These are phyloP conservation scores for Halophytophthora batemanensis DNA, from an alignment of 352 stramenopile species.

Conservation along the genomic window DNA sequence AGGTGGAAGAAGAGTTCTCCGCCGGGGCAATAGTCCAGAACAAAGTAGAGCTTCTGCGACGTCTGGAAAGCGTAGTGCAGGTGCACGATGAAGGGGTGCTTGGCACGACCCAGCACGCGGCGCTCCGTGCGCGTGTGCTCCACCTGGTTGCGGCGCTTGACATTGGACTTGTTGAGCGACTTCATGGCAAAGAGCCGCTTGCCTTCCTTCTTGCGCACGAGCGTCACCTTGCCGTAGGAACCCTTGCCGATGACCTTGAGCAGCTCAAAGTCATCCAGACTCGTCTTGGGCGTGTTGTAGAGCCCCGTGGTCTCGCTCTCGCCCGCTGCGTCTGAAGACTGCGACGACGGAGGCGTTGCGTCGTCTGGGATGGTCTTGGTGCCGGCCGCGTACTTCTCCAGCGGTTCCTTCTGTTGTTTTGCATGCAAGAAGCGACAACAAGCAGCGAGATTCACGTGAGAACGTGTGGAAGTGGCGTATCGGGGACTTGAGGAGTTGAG, in stretches of 20 bases:
- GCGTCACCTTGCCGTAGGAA: conserved; percentile 90
- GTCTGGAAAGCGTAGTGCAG: conserved; percentile 91
- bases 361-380: conserved; percentile 37
- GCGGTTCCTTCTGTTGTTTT: conserved; percentile 70
- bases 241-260: conserved; percentile 92
- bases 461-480: conserved; percentile 4
- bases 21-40: conserved; percentile 90
- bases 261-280: conserved; percentile 90
- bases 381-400: conserved; percentile 53
- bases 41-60: conserved; percentile 90
- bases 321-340: conserved; percentile 22
- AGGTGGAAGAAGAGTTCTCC: conserved; percentile 91
- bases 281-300: conserved; percentile 89
- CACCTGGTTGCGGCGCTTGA: conserved; percentile 83
- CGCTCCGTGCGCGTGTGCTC: conserved; percentile 83
- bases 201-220: conserved; percentile 81
- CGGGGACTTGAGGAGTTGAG: conserved; percentile 5
- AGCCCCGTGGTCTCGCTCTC: conserved; percentile 30
- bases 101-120: conserved; percentile 81
- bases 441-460: conserved; percentile 4
- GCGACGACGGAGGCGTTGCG: conserved; percentile 29
- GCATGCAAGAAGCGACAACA: conserved; percentile 1
- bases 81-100: conserved; percentile 92
- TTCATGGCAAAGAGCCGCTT: conserved; percentile 85
- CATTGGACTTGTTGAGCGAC: conserved; percentile 89